Evolutionary conservation across 208 protist genomes (phyloP), one percentile per base, ranked within the genome.

Genomic region (Trypanosoma boissoni): DNA sequence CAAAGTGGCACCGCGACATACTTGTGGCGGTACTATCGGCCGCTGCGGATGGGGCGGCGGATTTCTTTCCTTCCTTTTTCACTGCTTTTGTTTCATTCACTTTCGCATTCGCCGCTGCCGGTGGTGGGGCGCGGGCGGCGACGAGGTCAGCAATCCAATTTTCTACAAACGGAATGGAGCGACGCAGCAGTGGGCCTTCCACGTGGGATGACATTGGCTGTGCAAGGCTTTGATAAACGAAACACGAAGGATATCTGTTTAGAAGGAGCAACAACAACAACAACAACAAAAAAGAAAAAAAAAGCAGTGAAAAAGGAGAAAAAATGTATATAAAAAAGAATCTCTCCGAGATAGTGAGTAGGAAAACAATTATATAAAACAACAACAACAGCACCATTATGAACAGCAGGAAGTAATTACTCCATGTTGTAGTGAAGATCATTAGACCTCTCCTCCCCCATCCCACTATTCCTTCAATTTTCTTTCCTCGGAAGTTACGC

Each of bases 1-100:
- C 74, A 43, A 98, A 88, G 68, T 74, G 82, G 71, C 88, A 88
- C 36, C 74, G 73, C 34, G 86, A 93, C 84, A 91, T 94, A 53
- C 84, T 67, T 36, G 77, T 90, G 21, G 69, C 74, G 7, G 59
- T 28, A 1, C 20, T 48, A 14, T 41, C 64, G n/a, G 68, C 56
- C 18, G 36, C 70, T 29, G 57, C 63, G 12, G 55, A 45, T 42
- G 42, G 26, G 21, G 64, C 60, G n/a, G 20, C 39, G 2, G 37
- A 16, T 14, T 50, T 50, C 7, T 42, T 29, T 28, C 39, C 31
- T 20, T 63, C 43, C 36, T 32, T 63, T 61, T 48, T 6, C 49
- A 21, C 26, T 3, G 63, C 21, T 29, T 60, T 64, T 28, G 24
- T 28, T 0, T 21, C 56, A 6, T 21, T 28, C 27, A 10, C 48